phyloP scores from a whole-genome alignment of 768 basidiomycete genomes.

The Trametes cinnabarina region DNA sequence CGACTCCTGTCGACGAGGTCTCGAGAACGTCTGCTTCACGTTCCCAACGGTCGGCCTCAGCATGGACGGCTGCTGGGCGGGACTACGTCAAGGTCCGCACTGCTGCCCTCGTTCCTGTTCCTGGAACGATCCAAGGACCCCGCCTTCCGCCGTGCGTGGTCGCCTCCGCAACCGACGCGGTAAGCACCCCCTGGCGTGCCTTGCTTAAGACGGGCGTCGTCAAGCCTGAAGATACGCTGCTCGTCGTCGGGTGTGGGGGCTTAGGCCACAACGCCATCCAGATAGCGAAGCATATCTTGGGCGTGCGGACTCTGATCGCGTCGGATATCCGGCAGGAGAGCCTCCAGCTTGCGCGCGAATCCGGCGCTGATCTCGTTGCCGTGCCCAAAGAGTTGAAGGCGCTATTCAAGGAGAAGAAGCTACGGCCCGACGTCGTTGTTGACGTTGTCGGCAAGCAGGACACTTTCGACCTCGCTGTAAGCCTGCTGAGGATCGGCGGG shows the following conservation, averaged over 20 bases:
- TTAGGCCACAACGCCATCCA: constrained; percentile 31
- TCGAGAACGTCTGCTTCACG: constrained; percentile 16
- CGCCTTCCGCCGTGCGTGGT: constrained; percentile 15
- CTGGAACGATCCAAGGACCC: constrained; percentile 2
- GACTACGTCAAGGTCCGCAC: constrained; percentile 16
- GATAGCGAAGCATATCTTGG: constrained; percentile 24
- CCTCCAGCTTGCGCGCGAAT: constrained; percentile 8
- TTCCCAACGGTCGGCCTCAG: constrained; percentile 14
- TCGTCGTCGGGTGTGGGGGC: constrained; percentile 36
- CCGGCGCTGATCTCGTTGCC: constrained; percentile 21
- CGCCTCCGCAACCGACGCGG: constrained; percentile 25
- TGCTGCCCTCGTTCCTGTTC: constrained; percentile 16
- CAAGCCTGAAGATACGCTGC: constrained; percentile 28
- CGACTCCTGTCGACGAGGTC: constrained; percentile 16
- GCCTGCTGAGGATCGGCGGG: constrained; percentile 13
- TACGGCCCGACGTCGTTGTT: constrained; percentile 19
- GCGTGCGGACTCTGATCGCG: constrained; percentile 18
- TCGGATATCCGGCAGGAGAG: constrained; percentile 19
- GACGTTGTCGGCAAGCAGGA: constrained; percentile 23
- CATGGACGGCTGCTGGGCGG: constrained; percentile 23
- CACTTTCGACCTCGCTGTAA: constrained; percentile 14
- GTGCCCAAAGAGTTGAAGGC: constrained; percentile 10
- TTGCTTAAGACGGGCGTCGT: constrained; percentile 13
- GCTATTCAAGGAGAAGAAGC: constrained; percentile 11
- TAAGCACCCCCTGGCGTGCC: constrained; percentile 26